Evolutionary conservation across 2,329 filamentous ascomycete genomes (phyloP).

Genomic region (Neopestalotiopsis sp.): DNA sequence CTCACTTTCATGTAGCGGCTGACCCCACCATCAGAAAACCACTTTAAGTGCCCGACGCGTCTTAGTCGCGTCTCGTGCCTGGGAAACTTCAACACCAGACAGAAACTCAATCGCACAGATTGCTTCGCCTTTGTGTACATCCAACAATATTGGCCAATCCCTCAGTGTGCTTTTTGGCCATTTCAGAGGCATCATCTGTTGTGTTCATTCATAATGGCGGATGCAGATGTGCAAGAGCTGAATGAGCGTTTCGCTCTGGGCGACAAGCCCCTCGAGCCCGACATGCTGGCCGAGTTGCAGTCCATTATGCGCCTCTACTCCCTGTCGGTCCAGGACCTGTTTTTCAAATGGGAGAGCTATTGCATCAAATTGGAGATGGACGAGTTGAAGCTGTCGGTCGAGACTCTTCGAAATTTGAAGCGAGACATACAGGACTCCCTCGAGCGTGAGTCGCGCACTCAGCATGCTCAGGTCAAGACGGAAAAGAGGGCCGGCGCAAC

Average conservation of each 20-base stretch:
- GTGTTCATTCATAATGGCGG: constrained; percentile 39
- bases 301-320: constrained; percentile 87
- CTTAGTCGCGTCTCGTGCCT: constrained; percentile 20
- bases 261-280: constrained; percentile 69
- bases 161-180: background rate
- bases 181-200: background rate
- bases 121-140: background rate
- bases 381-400: constrained; percentile 73
- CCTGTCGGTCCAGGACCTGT: constrained; percentile 83
- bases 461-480: constrained; percentile 66
- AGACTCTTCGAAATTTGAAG: constrained; percentile 79
- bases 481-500: constrained; percentile 68
- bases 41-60: constrained; percentile 21
- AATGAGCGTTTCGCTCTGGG: constrained; percentile 60
- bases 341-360: constrained; percentile 99
- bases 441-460: constrained; percentile 73
- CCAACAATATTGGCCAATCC: background rate
- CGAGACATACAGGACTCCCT: constrained; percentile 84
- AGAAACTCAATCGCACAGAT: background rate
- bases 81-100: constrained; percentile 1
- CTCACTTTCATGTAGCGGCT: background rate
- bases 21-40: constrained; percentile 17
- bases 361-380: constrained; percentile 91
- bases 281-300: constrained; percentile 80
- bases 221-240: constrained; percentile 45